Percentiles rank a stretch among this genome's conserved stretches.
Conservation (phyloP, 2,329 filamentous ascomycete genomes). For the Elsinoe perseae region DNA sequence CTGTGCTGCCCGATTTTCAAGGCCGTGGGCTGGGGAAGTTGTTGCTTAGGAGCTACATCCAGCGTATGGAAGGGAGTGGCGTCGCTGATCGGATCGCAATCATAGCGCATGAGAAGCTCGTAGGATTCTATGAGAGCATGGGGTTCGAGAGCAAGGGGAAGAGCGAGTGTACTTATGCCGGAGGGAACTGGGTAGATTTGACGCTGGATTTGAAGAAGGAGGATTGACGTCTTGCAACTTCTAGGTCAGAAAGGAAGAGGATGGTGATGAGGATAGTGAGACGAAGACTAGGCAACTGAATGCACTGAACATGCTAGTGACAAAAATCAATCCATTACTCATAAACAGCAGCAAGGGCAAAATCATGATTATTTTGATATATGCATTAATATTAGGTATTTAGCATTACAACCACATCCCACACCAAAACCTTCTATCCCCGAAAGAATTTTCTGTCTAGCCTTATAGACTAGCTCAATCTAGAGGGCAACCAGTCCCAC, state of each 20-base stretch:
- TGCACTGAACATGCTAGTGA: background rate
- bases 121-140: conserved; percentile 68
- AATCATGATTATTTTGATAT: background rate
- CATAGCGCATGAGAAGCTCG: conserved; percentile 65
- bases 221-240: background rate
- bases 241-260: background rate
- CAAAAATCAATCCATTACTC: too few species aligned
- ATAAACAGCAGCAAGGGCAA: background rate
- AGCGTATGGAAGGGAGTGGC: conserved; percentile 62
- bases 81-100: conserved; percentile 66
- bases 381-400: conserved; percentile 11
- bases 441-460: background rate
- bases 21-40: conserved; percentile 64
- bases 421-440: background rate
- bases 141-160: conserved; percentile 62
- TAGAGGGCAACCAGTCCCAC: conserved; percentile 12
- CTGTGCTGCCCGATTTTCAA: conserved; percentile 68
- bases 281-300: background rate
- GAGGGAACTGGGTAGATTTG: conserved; percentile 78
- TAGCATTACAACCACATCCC: background rate
- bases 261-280: background rate
- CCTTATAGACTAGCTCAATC: background rate
- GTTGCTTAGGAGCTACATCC: conserved; percentile 67
- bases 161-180: conserved; percentile 66
- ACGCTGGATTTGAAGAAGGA: conserved; percentile 38